These are phyloP conservation scores for Gelatoporia subvermispora DNA, from an alignment of 768 basidiomycete genomes.

Conservation along the genomic window DNA sequence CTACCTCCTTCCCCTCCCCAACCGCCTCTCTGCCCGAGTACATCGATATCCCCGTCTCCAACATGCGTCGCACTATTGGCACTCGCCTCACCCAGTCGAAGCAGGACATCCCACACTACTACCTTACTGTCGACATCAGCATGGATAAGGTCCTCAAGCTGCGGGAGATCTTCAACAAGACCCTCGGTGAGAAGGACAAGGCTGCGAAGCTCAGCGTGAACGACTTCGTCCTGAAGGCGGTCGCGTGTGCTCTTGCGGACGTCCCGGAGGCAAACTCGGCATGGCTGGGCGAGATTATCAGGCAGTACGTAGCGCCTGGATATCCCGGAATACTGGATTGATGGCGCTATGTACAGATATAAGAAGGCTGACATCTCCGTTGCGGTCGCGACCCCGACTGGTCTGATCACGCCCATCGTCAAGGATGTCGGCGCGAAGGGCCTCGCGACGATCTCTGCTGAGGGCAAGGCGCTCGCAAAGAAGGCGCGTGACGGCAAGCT, in stretches of 20 bases:
- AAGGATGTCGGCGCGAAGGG: conserved; percentile 92
- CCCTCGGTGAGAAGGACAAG: conserved; percentile 83
- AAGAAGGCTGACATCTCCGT: conserved; percentile 96
- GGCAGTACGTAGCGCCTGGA: conserved; percentile 80
- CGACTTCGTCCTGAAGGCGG: conserved; percentile 96
- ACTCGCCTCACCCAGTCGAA: conserved; percentile 88
- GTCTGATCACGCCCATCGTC: conserved; percentile 96
- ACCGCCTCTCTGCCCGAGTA: conserved; percentile 66
- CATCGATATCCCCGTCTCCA: conserved; percentile 83
- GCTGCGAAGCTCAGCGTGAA: conserved; percentile 92
- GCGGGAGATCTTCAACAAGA: conserved; percentile 92
- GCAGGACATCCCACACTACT: conserved; percentile 95
- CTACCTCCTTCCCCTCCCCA: conserved; percentile 42
- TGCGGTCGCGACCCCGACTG: conserved; percentile 93
- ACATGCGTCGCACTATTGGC: conserved; percentile 94
- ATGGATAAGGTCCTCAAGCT: conserved; percentile 97
- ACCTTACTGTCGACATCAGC: conserved; percentile 89
- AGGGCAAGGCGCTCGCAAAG: conserved; percentile 88
- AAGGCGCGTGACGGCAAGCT: conserved; percentile 97
- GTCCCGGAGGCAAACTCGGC: conserved; percentile 98
- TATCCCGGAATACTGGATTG: neutral
- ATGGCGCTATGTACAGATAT: conserved; percentile 50
- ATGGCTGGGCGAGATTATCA: conserved; percentile 93
- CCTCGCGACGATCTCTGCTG: conserved; percentile 85
- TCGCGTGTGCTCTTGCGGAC: conserved; percentile 84